Evolutionary conservation across 2,329 filamentous ascomycete species (phyloP).

Genomic region (Penicillium sumatraense): DNA sequence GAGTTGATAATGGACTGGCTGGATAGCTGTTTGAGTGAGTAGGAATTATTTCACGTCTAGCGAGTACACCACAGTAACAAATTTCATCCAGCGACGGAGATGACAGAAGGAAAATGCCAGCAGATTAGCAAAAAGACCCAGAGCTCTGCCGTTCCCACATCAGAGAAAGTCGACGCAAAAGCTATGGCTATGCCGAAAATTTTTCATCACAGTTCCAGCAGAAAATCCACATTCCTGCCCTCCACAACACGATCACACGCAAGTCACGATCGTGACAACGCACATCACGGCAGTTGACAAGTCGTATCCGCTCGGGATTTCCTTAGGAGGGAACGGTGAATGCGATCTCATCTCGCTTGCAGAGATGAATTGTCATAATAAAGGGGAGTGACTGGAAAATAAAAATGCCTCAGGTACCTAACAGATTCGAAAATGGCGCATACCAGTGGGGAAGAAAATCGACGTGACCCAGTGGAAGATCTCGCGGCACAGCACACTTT

Average conservation of each 20-base stretch:
- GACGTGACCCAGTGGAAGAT: slow-evolving; percentile 11
- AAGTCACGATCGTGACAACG: neutral
- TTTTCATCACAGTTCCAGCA: neutral
- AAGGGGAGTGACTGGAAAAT: slow-evolving; percentile 22
- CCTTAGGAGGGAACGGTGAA: neutral
- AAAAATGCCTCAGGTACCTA: slow-evolving; percentile 30
- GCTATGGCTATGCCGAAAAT: neutral
- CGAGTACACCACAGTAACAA: neutral
- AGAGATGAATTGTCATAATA: neutral
- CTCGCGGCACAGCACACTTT: neutral
- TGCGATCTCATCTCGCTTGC: slow-evolving; percentile 9
- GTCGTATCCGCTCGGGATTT: neutral
- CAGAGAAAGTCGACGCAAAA: neutral
- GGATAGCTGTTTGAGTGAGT: neutral
- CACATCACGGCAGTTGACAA: slow-evolving; percentile 1
- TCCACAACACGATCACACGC: neutral
- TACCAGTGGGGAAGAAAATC: slow-evolving; percentile 10
- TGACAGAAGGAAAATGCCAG: neutral
- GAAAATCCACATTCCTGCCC: neutral
- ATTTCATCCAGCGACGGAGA: neutral
- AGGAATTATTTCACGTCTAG: neutral
- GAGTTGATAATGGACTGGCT: neutral
- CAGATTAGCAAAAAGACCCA: neutral
- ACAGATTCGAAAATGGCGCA: slow-evolving; percentile 27
- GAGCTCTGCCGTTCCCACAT: neutral